These are phyloP conservation scores for Fonsecaea pedrosoi DNA, from an alignment of 2,329 filamentous ascomycete genomes.

Conservation along the genomic window DNA sequence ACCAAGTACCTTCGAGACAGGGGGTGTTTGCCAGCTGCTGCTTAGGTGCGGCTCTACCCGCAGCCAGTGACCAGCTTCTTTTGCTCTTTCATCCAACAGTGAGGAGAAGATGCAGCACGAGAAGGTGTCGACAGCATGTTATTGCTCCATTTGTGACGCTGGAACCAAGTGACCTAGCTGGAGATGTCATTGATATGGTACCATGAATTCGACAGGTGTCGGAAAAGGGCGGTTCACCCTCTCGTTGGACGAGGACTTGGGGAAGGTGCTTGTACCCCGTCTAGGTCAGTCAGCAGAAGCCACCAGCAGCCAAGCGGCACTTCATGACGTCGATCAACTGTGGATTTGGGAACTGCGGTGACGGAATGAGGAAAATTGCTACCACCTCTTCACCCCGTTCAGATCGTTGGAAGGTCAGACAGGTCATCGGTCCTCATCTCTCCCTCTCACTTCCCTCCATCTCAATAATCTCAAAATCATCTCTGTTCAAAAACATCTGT, in stretches of 20 bases:
- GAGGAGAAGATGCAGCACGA: conserved; percentile 20
- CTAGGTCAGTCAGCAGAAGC: conserved; percentile 9
- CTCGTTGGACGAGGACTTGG: not conserved
- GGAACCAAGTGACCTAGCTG: conserved; percentile 1
- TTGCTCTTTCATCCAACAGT: conserved; percentile 18
- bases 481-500: not conserved
- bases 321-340: conserved; percentile 30
- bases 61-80: conserved; percentile 5
- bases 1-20: no score
- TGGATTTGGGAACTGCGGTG: not conserved
- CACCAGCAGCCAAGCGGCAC: conserved; percentile 24
- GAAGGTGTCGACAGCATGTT: not conserved
- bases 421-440: not conserved
- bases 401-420: not conserved
- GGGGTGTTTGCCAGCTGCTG: not conserved
- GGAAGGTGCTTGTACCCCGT: not conserved
- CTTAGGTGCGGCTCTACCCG: conserved; percentile 22
- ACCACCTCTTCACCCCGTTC: not conserved
- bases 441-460: not conserved
- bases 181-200: not conserved
- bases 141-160: not conserved
- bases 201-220: not conserved
- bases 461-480: not conserved
- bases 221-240: not conserved
- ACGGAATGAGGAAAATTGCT: not conserved